Base-by-base conservation (phyloP, 768 basidiomycete genomes). In the Cystofilobasidium ferigula region DNA sequence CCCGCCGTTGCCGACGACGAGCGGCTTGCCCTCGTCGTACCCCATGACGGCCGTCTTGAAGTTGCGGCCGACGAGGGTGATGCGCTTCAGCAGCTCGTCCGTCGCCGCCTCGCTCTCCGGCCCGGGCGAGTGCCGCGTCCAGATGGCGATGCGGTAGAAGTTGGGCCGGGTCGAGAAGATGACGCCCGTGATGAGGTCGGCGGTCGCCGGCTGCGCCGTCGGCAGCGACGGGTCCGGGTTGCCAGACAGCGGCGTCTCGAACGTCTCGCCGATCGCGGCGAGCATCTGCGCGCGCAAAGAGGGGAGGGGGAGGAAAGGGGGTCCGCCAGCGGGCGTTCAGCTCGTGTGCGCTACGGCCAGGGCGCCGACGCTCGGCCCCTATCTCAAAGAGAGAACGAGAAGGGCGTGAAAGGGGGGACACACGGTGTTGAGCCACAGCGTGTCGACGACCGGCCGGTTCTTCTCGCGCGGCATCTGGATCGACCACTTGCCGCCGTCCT, bases 391-490 rank as follows among this genome's bases (percentile, higher is more conserved):
- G 28, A 26, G 16, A 22, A 30, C 24, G 26, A 18, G 9, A 45
- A 34, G n/a, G 57, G 32, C 7, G 7, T 22, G 43, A n/a, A 4
- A 9, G 35, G 26, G 14, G 20, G 47, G 13, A 75, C 79, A 65
- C 75, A 95, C 94, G 59, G 95, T 99, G 78, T 92, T 93, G 62
- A 99, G 82, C 95, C 95, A 99, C 87, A 93, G 91, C 76, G 85
- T 86, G 76, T 99, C 94, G 58, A 99, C 86, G 59, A 83, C 78
- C 34, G 69, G 72, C 57, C 87, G 82, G 75, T 89, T 94, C 80
- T 97, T 98, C 72, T 97, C 94, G 77, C 87, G 86, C 28, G 95
- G 95, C 28, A 99, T 79, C 76, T 99, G 95, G 69, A 98, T 91
- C 73, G 87, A 88, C 95, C 95, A 99, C 79, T 99, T 99, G 57